Evolutionary conservation across 2,329 filamentous ascomycete genomes (phyloP), one percentile per base, ranked within the genome.

Genomic region (Monosporascus sp.): DNA sequence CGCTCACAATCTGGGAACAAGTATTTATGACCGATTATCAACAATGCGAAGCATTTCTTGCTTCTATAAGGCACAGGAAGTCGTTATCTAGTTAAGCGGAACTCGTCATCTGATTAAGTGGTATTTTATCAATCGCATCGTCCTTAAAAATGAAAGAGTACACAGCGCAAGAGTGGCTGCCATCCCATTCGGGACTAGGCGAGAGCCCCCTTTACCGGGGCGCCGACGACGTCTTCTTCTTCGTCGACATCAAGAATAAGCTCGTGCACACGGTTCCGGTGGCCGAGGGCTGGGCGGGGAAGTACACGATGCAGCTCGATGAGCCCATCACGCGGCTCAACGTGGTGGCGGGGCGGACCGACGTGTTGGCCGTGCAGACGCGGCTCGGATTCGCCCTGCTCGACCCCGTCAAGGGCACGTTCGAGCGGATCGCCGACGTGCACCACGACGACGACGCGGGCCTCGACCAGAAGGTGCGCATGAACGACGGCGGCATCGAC

Each of bases 401-500:
- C 1, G 58, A 61, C 22, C 37, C 57, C 3, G 50, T 43, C 3
- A 57, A 51, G 3, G 60, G 60, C 18, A 52, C 53, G 8, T 44
- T 60, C n/a, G 54, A 60, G 41, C 54, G 50, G 2, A 56, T 65
- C 20, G 49, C 56, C 5, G 43, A 39, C 37, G 44, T 63, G 9
- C 17, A 39, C 25, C 57, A 35, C 31, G 31, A 61, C 25, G 37
- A 25, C n/a, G 54, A 58, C 47, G 45, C 47, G 2, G 25, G 36
- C 2, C 53, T 64, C 11, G 52, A 64, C 45, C 43, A 50, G 8
- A 56, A 60, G 31, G 53, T 60, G n/a, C 60, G 61, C 17, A 60
- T 64, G 58, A 62, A 65, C 15, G 61, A 65, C 31, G 59, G 63
- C 1, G 59, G 50, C 18, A 59, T 65, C 37, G 61, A 63, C 11